These are phyloP conservation scores for Leccinum pallidistipes DNA, from an alignment of 1,284 basidiomycete species.

Conservation along the genomic window DNA sequence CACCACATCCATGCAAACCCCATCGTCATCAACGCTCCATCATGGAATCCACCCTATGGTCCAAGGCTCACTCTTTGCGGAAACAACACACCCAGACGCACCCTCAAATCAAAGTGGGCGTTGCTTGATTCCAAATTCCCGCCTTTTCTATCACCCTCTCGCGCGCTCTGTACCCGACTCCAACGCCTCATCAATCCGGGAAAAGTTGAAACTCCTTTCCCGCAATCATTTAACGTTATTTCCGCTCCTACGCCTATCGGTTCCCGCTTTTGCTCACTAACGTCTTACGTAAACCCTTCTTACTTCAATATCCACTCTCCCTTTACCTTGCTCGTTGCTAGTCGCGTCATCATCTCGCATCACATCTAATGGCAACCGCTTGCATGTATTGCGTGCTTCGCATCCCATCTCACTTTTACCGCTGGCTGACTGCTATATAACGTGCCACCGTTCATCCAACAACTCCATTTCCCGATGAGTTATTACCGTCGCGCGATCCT, in stretches of 20 bases:
- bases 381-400: not conserved
- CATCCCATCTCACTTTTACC: not conserved
- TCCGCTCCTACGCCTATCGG: conserved; percentile 10
- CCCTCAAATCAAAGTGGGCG: not conserved
- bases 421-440: not conserved
- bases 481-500: not conserved
- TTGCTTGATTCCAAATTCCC: not conserved
- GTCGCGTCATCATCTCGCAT: not conserved
- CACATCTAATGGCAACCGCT: not conserved
- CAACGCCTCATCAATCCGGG: not conserved
- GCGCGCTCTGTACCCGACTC: not conserved
- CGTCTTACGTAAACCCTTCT: not conserved
- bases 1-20: not conserved
- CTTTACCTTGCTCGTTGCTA: not conserved
- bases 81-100: not conserved
- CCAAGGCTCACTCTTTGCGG: not conserved
- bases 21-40: not conserved
- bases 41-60: not conserved
- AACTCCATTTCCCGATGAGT: not conserved
- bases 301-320: not conserved
- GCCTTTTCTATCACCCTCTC: not conserved
- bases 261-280: not conserved
- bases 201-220: conserved; percentile 5
- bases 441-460: not conserved
- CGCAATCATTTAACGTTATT: conserved; percentile 11